Conservation (phyloP, 805 yeast genomes). For the Komagataella pastoris region DNA sequence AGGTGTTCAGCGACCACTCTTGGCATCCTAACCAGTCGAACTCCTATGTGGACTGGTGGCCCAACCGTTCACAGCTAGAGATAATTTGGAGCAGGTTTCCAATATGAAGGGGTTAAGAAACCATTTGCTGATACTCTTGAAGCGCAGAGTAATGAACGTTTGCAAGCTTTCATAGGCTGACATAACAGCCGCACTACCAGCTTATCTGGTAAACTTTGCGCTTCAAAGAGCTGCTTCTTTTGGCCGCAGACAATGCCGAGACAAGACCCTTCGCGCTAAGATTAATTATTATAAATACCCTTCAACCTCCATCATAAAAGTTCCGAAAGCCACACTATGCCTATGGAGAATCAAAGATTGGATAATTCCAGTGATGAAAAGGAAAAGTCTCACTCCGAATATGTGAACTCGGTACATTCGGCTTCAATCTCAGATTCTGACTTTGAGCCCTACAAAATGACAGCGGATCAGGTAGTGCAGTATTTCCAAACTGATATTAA, state of each 20-base stretch:
- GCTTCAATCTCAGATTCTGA: background rate
- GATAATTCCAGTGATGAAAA: background rate
- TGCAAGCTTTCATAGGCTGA: background rate
- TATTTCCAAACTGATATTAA: constrained; percentile 21
- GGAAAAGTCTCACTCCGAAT: background rate
- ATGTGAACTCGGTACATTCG: background rate
- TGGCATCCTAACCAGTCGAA: background rate
- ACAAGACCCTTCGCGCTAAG: background rate
- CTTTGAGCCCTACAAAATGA: background rate
- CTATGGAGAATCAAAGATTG: background rate
- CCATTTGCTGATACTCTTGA: background rate
- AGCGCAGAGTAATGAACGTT: background rate
- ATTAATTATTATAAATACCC: background rate
- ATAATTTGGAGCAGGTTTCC: no score
- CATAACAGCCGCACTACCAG: background rate
- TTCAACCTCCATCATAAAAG: background rate
- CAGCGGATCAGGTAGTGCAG: background rate
- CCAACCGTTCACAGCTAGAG: background rate
- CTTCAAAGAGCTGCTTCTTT: background rate
- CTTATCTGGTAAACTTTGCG: background rate
- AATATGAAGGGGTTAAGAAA: no score
- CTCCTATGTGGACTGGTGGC: background rate
- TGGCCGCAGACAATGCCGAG: background rate
- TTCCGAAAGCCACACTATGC: background rate
- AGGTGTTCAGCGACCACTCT: background rate